phyloP scores from a whole-genome alignment of 2,329 filamentous ascomycete genomes.

The Zymoseptoria tritici region DNA sequence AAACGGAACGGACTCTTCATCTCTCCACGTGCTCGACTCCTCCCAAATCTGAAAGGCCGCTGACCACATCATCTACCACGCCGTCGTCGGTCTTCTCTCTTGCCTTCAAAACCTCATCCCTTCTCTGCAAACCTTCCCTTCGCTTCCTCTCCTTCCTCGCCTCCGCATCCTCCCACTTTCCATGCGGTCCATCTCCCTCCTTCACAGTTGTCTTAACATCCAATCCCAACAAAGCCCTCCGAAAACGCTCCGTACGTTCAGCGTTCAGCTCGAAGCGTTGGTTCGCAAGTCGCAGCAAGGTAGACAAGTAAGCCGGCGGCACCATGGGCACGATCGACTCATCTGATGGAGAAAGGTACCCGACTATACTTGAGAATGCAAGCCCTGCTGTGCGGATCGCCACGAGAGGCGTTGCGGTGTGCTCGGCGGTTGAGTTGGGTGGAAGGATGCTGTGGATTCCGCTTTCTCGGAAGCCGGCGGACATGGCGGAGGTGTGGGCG shows the following conservation, averaged over 20 bases:
- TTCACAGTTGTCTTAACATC: slow-evolving; percentile 22
- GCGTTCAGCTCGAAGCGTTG: slow-evolving; percentile 64
- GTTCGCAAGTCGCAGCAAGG: slow-evolving; percentile 63
- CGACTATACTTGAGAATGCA: slow-evolving; percentile 73
- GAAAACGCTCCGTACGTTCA: slow-evolving; percentile 60
- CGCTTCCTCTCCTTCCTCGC: slow-evolving; percentile 34
- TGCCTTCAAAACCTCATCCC: slow-evolving; percentile 6
- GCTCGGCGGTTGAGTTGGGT: background rate
- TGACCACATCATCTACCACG: background rate
- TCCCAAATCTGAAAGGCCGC: no score
- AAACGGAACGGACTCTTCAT: no score
- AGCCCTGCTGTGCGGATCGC: slow-evolving; percentile 79
- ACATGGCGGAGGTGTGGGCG: slow-evolving; percentile 66
- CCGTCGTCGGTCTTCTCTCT: background rate
- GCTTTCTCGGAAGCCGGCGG: slow-evolving; percentile 83
- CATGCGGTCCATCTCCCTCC: slow-evolving; percentile 24
- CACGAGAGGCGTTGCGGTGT: slow-evolving; percentile 58
- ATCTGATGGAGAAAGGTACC: slow-evolving; percentile 39
- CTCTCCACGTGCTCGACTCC: no score
- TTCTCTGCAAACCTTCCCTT: slow-evolving; percentile 42
- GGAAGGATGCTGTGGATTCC: slow-evolving; percentile 48
- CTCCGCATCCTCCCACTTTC: slow-evolving; percentile 35
- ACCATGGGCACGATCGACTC: slow-evolving; percentile 50
- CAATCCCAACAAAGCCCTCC: slow-evolving; percentile 41
- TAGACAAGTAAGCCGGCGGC: slow-evolving; percentile 57